These are phyloP conservation scores for Saksenaea oblongispora DNA, from an alignment of 371 early-diverging fungal genomes.

Conservation along the genomic window DNA sequence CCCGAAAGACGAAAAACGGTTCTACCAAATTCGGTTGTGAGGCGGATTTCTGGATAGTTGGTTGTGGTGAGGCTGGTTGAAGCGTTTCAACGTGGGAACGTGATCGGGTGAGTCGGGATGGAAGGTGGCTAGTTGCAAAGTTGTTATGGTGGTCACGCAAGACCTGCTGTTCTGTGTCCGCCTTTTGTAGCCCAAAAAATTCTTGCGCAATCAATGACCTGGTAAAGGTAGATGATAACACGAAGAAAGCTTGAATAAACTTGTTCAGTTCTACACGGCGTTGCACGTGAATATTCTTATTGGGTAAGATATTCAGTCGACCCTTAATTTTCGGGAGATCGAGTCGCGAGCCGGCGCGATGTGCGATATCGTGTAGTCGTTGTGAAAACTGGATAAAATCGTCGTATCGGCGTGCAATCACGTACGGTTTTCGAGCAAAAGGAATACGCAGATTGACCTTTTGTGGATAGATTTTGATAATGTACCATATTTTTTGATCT, in stretches of 20 bases:
- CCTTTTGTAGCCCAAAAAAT: constrained; percentile 32
- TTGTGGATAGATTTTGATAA: constrained; percentile 23
- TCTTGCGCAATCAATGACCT: constrained; percentile 27
- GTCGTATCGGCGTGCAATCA: constrained; percentile 27
- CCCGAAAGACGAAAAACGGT: background rate
- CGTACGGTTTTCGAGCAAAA: constrained; percentile 18
- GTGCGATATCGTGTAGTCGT: constrained; percentile 12
- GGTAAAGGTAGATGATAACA: constrained; percentile 15
- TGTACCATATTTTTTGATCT: constrained; percentile 26
- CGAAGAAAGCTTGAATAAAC: constrained; percentile 26
- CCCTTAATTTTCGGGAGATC: constrained; percentile 21
- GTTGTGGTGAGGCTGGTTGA: background rate
- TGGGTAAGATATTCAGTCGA: constrained; percentile 15
- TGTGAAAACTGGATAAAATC: constrained; percentile 27
- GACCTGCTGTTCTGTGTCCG: constrained; percentile 19
- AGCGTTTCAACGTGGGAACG: constrained; percentile 7
- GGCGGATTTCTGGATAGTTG: background rate
- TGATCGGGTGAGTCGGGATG: background rate
- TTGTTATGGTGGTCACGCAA: constrained; percentile 10
- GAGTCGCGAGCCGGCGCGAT: constrained; percentile 13
- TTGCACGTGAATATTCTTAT: constrained; percentile 18
- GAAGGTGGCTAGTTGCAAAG: background rate
- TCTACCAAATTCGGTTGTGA: background rate
- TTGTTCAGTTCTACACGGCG: constrained; percentile 26
- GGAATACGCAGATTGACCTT: constrained; percentile 6